These are phyloP conservation scores for Phytopythium delawarense DNA, from an alignment of 352 stramenopile species.

Conservation along the genomic window DNA sequence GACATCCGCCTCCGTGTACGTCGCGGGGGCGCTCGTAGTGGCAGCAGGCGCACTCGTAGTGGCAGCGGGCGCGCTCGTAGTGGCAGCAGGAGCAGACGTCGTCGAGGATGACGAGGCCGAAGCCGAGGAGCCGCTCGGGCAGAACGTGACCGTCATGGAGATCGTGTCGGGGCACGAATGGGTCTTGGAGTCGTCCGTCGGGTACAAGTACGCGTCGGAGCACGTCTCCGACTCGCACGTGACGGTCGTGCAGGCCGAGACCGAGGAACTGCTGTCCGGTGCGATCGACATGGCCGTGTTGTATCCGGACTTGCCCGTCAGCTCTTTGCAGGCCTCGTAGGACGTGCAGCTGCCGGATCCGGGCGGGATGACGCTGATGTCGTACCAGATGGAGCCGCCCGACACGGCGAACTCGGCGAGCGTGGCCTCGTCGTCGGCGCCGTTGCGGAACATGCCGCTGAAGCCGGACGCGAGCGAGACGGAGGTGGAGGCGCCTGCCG, in stretches of 20 bases:
- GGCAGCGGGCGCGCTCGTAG: slow-evolving; percentile 3
- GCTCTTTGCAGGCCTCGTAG: slow-evolving; percentile 33
- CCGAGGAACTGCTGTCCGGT: slow-evolving; percentile 19
- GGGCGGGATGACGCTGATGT: slow-evolving; percentile 53
- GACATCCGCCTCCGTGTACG: slow-evolving; percentile 12
- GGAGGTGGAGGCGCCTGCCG: slow-evolving; percentile 25
- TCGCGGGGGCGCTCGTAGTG: slow-evolving; percentile 6
- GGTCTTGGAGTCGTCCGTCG: slow-evolving; percentile 44
- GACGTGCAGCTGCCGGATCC: slow-evolving; percentile 39
- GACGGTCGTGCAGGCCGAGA: slow-evolving; percentile 21
- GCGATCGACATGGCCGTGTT: slow-evolving; percentile 44
- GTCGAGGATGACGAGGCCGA: slow-evolving; percentile 12
- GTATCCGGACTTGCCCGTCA: slow-evolving; percentile 48
- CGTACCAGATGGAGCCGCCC: slow-evolving; percentile 43
- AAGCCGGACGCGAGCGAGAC: slow-evolving; percentile 35
- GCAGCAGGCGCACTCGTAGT: slow-evolving; percentile 16
- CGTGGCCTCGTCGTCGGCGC: slow-evolving; percentile 36
- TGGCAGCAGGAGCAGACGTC: slow-evolving; percentile 2
- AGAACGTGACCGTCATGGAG: slow-evolving; percentile 44
- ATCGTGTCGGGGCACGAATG: slow-evolving; percentile 34
- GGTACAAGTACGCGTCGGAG: slow-evolving; percentile 44
- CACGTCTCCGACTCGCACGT: slow-evolving; percentile 28
- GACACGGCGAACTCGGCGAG: slow-evolving; percentile 44
- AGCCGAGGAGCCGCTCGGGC: slow-evolving; percentile 19
- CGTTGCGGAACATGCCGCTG: slow-evolving; percentile 62